Base-by-base conservation (phyloP, 805 yeast species). In the Ogataea corticis region DNA sequence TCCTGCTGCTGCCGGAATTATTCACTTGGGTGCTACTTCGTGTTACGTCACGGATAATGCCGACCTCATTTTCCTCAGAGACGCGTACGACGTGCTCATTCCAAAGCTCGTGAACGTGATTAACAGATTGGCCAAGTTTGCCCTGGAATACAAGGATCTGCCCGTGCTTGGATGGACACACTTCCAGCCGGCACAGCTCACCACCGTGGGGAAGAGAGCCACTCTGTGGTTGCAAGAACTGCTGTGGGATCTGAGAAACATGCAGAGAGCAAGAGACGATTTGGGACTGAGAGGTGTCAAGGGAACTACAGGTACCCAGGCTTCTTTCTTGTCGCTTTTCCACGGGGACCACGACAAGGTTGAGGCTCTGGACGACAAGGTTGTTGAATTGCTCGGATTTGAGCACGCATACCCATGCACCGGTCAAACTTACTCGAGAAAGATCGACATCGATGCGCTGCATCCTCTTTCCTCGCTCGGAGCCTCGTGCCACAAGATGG, bases 91-190 rank as follows among this genome's bases (percentile, higher is more conserved):
- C 59, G 70, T 94, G 31, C 71, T 94, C 59, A 90, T 94, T 65
- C 97, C 96, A 52, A 94, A 94, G 71, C 79, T 94, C 58, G 98
- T 90, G 59, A 94, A 94, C 61, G 98, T 94, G 55, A 94, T 94
- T 59, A 85, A 91, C 76, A 81, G 96, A 69, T 76, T 94, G 66
- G 70, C 89, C 49, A 73, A 86, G 65, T 94, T 94, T 68, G 98
- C 99, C 37, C 65, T 89, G 53, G 82, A 87, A 68, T 81, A 92
- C 77, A 94, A 94, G 73, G 98, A 94, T 68, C 70, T 91, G 70
- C 98, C 99, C 30, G 97, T 91, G 35, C 78, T 94, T 55, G 99
- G 99, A 29, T 94, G 98, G 98, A 94, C 99, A 46, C 99, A 94
- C 71, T 94, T 94, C 82, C 99, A 94, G 75, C 99, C 99, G 13